Conservation (phyloP, 257 asterid genomes). For the Solanum ossicruentum region DNA sequence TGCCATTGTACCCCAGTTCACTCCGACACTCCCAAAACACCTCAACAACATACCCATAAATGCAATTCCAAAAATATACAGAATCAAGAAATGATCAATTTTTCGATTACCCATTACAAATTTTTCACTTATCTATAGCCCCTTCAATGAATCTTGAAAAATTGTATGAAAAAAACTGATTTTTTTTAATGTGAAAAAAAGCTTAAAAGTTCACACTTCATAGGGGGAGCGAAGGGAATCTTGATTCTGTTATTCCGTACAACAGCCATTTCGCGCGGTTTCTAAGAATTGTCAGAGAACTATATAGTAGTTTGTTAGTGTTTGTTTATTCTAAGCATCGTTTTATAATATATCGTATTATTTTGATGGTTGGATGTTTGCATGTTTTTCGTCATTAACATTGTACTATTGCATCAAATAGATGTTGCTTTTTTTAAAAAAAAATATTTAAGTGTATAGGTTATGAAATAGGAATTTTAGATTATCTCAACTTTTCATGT, state of each 20-base stretch:
- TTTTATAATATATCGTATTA: not conserved
- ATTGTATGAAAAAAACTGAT: not conserved
- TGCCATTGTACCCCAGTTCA: constrained; percentile 38
- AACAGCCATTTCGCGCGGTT: not conserved
- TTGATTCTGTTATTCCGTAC: not conserved
- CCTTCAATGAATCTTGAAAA: not conserved
- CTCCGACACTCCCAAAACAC: constrained; percentile 10
- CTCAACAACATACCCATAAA: not conserved
- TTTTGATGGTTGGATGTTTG: not conserved
- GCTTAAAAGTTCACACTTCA: not conserved
- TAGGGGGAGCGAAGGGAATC: not conserved
- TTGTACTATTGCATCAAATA: not conserved
- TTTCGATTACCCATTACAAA: not conserved
- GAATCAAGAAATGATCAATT: not conserved
- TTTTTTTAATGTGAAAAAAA: not conserved
- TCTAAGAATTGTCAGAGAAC: not conserved
- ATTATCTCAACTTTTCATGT: too few species aligned
- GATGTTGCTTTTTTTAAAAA: too few species aligned
- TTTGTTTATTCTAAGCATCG: not conserved
- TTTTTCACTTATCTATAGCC: not conserved
- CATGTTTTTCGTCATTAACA: not conserved
- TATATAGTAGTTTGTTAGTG: not conserved
- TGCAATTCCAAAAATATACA: not conserved
- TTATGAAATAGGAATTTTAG: too few species aligned
- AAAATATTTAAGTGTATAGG: too few species aligned